These are phyloP conservation scores for Gossypium schwendimanii DNA, from an alignment of 441 rosid species.

Conservation along the genomic window DNA sequence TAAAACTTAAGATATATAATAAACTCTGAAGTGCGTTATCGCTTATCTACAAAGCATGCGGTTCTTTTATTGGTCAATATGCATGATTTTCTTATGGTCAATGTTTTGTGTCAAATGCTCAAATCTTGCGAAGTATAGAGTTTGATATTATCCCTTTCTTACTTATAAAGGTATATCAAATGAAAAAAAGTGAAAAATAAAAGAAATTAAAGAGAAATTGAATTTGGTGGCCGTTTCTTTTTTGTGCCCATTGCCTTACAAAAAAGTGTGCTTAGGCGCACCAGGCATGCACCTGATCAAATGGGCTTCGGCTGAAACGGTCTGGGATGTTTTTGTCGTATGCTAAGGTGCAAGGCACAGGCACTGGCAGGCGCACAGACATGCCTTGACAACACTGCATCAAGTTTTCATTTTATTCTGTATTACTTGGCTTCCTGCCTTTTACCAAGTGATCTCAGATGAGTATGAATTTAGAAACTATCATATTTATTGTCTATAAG, in stretches of 20 bases:
- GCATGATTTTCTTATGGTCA: background rate
- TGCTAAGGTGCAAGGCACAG: background rate
- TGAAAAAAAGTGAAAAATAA: background rate
- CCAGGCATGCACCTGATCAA: background rate
- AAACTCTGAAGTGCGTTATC: background rate
- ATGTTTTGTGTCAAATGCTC: background rate
- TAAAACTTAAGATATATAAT: background rate
- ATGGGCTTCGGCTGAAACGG: background rate
- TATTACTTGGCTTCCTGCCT: slow-evolving; percentile 8
- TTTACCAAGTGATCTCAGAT: slow-evolving; percentile 9
- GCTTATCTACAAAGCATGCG: background rate
- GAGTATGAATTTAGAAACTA: background rate
- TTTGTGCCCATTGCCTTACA: background rate
- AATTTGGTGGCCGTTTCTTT: background rate
- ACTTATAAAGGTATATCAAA: background rate
- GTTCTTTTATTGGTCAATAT: background rate
- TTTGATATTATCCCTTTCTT: background rate
- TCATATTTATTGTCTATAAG: background rate
- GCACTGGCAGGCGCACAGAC: background rate
- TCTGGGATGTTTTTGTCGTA: background rate
- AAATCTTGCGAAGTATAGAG: background rate
- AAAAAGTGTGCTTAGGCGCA: background rate
- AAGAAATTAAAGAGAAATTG: background rate
- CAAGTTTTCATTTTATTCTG: background rate
- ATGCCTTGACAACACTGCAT: background rate